Base-by-base conservation (phyloP, 345 rosid species). In the Pistacia atlantica region DNA sequence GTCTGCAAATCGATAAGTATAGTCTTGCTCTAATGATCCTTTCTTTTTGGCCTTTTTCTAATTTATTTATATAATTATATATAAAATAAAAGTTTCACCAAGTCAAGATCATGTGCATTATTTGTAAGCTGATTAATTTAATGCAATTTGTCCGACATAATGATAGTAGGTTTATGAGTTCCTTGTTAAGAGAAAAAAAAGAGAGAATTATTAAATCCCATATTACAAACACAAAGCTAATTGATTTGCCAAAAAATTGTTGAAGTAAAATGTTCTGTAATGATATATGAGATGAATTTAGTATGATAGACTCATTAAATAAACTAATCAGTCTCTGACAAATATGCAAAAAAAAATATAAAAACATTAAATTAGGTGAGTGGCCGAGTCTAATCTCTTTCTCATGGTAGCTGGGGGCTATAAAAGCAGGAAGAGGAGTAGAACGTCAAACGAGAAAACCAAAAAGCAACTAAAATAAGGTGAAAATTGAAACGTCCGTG, bases 401-500 rank as follows among this genome's bases (percentile, higher is more conserved):
- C 60, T 28, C 76, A 8, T 11, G 10, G 14, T 11, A 11, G 56
- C n/a, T 33, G 56, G 31, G 28, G 17, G 52, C 61, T 18, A 63
- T 63, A 73, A 31, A 73, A 51, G 67, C 63, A 65, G 60, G 46
- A 28, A 42, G 63, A 25, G 71, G 49, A 42, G 48, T 72, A 17
- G 46, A 46, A 46, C 14, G 77, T 61, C 25, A 76, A 72, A 18
- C 7, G 51, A 33, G 79, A 75, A 71, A 74, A 28, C 63, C 64
- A 77, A 48, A 61, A 60, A 51, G 59, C 67, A 54, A 28, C 16
- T 8, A 70, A 74, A 75, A 75, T 48, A 48, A 57, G 13, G 77
- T 25, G 63, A 70, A 76, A 65, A 61, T 22, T 42, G 61, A 45
- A 54, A 77, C 77, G 80, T 83, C 83, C 83, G 74, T 71, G 79